Percentiles rank a stretch among this genome's conserved stretches.
Conservation (phyloP, 2,329 filamentous ascomycete genomes). For the Phaeosphaeriaceae sp. region DNA sequence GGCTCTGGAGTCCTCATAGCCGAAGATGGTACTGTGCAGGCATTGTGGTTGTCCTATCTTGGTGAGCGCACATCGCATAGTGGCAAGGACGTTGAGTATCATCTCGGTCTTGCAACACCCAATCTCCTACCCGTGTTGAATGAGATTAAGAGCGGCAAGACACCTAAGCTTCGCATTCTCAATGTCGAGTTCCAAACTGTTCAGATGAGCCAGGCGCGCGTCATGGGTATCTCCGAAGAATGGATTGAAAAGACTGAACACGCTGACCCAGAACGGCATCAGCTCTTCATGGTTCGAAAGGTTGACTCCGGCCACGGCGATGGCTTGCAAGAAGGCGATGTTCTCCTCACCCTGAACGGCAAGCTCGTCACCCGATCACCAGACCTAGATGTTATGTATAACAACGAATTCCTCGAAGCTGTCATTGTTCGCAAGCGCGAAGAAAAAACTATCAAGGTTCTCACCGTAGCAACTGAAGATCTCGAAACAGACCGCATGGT, state of each 20-base stretch:
- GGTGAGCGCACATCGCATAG: constrained; percentile 82
- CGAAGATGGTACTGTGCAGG: constrained; percentile 90
- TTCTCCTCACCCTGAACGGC: constrained; percentile 88
- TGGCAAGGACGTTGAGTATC: constrained; percentile 93
- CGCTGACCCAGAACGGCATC: constrained; percentile 89
- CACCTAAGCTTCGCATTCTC: constrained; percentile 84
- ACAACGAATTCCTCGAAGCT: constrained; percentile 80
- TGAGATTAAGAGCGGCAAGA: constrained; percentile 79
- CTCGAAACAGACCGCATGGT: constrained; percentile 92
- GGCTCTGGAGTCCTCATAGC: constrained; percentile 91
- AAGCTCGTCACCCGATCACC: constrained; percentile 92
- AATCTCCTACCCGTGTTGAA: constrained; percentile 87
- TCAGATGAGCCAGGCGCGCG: constrained; percentile 93
- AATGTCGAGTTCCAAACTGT: constrained; percentile 95
- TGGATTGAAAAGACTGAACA: constrained; percentile 92
- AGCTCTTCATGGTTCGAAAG: constrained; percentile 98
- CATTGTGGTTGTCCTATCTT: constrained; percentile 95
- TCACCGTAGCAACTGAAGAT: constrained; percentile 86
- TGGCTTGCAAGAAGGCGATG: constrained; percentile 84
- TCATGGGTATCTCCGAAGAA: constrained; percentile 95
- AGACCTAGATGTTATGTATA: constrained; percentile 96
- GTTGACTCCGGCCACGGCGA: constrained; percentile 69
- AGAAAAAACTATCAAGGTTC: constrained; percentile 76
- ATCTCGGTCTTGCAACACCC: constrained; percentile 88
- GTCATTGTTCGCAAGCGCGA: constrained; percentile 85